Evolutionary conservation across 495 filamentous ascomycete species (phyloP), one percentile per base, ranked within the genome.

Genomic region (Melanomma pulvis-pyrius): DNA sequence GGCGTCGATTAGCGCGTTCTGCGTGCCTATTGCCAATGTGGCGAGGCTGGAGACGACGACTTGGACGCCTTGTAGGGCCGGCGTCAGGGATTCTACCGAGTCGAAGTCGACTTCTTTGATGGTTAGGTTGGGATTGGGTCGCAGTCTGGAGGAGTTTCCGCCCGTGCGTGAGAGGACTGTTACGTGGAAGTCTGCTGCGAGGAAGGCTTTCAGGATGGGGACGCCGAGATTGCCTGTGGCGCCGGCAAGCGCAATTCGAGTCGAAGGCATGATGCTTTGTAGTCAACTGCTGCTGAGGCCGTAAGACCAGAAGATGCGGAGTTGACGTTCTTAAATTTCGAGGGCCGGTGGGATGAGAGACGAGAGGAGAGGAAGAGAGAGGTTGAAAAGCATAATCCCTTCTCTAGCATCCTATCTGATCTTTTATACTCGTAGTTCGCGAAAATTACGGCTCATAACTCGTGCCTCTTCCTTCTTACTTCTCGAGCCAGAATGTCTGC

Each of bases 71-170:
- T 75, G 66, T 41, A 84, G 74, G 15, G 76, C 76, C 0, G 59
- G 25, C 34, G 68, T 41, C 11, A 83, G 69, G 39, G 67, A 76
- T 15, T 83, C 81, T 58, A 82, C 81, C 17, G 30, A 36, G 0
- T 86, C 87, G 70, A 87, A 86, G 71, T 84, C 80, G 81, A 87
- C 69, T 55, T 79, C 70, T 1, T 64, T 77, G 47, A 77, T 70
- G 19, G 58, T 69, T 28, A 74, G 78, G 6, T 70, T 71, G 26
- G 60, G 46, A 50, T 50, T 7, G 7, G 15, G 47, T 19, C 21
- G 9, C 8, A 50, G 47, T 50, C 21, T 50, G 47, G 11, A 12
- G 11, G 47, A 50, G 19, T 50, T 50, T n/a, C 15, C 13, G 13
- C 47, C 47, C 8, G 19, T 22, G 57, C 81, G 79, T 41, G 76